Conservation (phyloP, 768 basidiomycete genomes). For the Leccinum olivaceopallidum region DNA sequence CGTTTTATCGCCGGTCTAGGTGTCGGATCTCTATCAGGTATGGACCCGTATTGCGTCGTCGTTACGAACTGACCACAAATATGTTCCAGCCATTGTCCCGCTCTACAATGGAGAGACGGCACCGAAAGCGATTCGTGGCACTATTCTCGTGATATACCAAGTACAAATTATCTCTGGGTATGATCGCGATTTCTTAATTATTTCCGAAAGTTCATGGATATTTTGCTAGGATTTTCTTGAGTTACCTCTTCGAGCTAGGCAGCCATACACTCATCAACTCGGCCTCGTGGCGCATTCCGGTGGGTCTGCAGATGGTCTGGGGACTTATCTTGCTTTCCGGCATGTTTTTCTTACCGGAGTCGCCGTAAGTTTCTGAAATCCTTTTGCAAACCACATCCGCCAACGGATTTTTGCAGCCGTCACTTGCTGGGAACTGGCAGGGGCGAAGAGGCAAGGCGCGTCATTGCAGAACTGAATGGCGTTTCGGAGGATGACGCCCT, state of each 20-base stretch:
- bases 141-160: slow-evolving; percentile 73
- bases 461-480: slow-evolving; percentile 67
- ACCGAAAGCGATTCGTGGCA: slow-evolving; percentile 72
- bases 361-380: slow-evolving; percentile 50
- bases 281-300: slow-evolving; percentile 72
- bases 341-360: slow-evolving; percentile 77
- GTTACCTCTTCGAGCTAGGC: slow-evolving; percentile 69
- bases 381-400: background rate
- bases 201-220: background rate
- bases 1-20: slow-evolving; percentile 76
- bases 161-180: slow-evolving; percentile 75
- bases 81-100: slow-evolving; percentile 49
- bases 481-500: slow-evolving; percentile 58
- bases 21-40: slow-evolving; percentile 72
- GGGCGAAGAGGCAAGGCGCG: slow-evolving; percentile 53
- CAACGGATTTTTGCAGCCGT: slow-evolving; percentile 44
- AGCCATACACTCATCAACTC: slow-evolving; percentile 55
- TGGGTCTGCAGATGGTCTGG: slow-evolving; percentile 75
- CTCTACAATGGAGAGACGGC: slow-evolving; percentile 81
- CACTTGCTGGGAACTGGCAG: slow-evolving; percentile 63
- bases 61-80: background rate
- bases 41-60: slow-evolving; percentile 7
- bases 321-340: slow-evolving; percentile 66
- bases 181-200: slow-evolving; percentile 9
- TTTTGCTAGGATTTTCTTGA: slow-evolving; percentile 60